Base-by-base conservation (phyloP, 2,329 filamentous ascomycete species). In the Pseudocercospora cruenta region DNA sequence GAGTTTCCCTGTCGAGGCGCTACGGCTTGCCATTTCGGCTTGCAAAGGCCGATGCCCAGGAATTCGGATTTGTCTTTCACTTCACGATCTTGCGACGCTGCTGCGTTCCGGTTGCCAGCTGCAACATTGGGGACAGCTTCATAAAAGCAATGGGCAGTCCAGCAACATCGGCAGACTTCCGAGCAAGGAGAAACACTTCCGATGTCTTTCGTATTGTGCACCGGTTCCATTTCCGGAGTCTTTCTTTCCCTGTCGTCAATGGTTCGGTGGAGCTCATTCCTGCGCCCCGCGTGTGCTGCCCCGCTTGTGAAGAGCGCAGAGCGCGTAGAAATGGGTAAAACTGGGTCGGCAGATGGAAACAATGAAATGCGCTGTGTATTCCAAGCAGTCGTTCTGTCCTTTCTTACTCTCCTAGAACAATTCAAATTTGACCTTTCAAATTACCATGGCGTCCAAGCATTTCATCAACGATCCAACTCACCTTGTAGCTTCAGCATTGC, bases 381-480 rank as follows among this genome's bases (percentile, higher is more conserved):
- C n/a, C n/a, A 14, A 55, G 51, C 22, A 55, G 16, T 21, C 4
- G 24, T 57, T 24, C 16, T 39, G 26, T 39, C 4, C 12, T 31
- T 33, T 12, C 16, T 22, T 14, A 26, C 14, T 16, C n/a, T 43
- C 31, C n/a, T n/a, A n/a, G n/a, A n/a, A n/a, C n/a, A n/a, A n/a
- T n/a, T n/a, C n/a, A n/a, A n/a, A n/a, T n/a, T n/a, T n/a, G n/a
- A n/a, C n/a, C n/a, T n/a, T n/a, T n/a, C n/a, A n/a, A n/a, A n/a
- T n/a, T n/a, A n/a, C n/a, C n/a, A n/a, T 70, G 68, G 65, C 68
- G 4, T 67, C 66, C 3, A 96, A 95, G 83, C 94, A 97, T 82
- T 97, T 97, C 83, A 88, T 97, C 83, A 89, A 93, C 78, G 91
- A 96, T 77, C 88, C 93, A 49, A 87, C 88, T 61, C 86, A 91